These are phyloP conservation scores for Inga oerstediana DNA, from an alignment of 306 rosid species.

Conservation along the genomic window DNA sequence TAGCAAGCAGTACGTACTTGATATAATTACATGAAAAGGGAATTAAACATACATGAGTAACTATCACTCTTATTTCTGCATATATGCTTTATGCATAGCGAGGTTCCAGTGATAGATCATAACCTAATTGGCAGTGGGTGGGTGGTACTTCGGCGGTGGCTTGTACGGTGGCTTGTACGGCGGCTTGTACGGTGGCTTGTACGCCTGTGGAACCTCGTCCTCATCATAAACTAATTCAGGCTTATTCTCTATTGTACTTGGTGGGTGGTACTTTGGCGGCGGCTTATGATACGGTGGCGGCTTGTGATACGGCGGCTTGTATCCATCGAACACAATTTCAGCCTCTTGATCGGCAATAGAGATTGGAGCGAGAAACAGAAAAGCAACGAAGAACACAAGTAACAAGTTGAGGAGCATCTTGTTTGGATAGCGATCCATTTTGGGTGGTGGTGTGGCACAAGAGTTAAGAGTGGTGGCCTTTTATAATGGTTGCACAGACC, in stretches of 20 bases:
- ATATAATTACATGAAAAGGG: neutral
- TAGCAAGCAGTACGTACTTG: neutral
- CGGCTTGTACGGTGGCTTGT: neutral
- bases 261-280: neutral
- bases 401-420: neutral
- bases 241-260: neutral
- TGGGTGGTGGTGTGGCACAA: neutral
- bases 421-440: neutral
- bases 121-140: neutral
- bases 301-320: neutral
- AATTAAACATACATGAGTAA: neutral
- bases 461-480: neutral
- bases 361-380: neutral
- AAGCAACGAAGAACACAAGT: neutral
- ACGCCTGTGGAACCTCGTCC: neutral
- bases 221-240: neutral
- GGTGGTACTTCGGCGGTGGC: neutral
- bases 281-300: neutral
- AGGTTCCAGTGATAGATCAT: neutral
- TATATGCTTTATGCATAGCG: neutral
- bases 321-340: too few relatives aligned
- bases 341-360: neutral
- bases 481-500: neutral
- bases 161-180: neutral
- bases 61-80: neutral